Conservation (phyloP, 2,329 filamentous ascomycete species). For the Fusarium keratoplasticum region DNA sequence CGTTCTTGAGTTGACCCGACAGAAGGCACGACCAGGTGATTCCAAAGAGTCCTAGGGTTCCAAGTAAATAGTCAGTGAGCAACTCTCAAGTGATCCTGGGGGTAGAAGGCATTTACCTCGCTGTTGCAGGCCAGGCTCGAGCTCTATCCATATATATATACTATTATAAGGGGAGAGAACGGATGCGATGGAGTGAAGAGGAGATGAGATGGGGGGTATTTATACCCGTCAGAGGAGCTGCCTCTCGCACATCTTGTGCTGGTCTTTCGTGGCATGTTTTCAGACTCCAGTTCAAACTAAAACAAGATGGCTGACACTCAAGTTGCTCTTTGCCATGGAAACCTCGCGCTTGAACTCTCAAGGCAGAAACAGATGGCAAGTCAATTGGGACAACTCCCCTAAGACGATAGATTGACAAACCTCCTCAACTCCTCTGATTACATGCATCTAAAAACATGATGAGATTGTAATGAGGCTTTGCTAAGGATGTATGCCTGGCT, state of each 20-base stretch:
- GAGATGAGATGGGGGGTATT: not conserved
- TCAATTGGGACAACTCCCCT: not conserved
- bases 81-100: not conserved
- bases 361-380: not conserved
- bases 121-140: not conserved
- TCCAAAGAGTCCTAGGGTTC: too few relatives aligned
- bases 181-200: not conserved
- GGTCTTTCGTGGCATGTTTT: not conserved
- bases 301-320: not conserved
- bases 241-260: not conserved
- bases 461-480: not conserved
- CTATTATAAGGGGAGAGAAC: too few relatives aligned
- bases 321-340: not conserved
- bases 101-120: not conserved
- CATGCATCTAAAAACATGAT: not conserved
- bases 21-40: too few relatives aligned
- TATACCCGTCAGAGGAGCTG: not conserved
- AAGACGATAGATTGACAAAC: not conserved
- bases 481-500: too few relatives aligned
- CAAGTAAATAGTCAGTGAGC: not conserved
- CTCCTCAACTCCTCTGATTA: not conserved
- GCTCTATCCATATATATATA: not conserved
- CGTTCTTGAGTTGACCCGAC: not conserved
- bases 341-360: not conserved
- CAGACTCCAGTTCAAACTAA: not conserved